A percentile compares a stretch with the other conserved stretches of the same genome.
Conservation (phyloP, 192 early-diverging fungal genomes). For the Coemansia javaensis region DNA sequence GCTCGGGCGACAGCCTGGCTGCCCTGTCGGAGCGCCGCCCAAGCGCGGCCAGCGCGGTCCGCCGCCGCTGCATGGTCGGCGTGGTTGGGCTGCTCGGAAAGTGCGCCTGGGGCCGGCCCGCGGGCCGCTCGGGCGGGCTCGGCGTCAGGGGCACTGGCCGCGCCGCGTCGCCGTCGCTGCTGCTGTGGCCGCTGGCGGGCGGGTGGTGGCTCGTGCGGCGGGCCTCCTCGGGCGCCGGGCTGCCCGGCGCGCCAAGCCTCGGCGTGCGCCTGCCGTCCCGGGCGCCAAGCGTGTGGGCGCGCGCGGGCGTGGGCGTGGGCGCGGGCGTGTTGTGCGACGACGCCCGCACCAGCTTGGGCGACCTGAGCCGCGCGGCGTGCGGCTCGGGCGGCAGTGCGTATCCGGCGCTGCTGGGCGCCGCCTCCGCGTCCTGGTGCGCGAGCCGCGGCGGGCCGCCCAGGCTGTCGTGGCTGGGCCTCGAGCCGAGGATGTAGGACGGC, state of each 20-base stretch:
- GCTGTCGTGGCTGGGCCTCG: slow-evolving; percentile 11
- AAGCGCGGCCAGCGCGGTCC: slow-evolving; percentile 33
- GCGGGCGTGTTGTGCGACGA: too few relatives aligned
- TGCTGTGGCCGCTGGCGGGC: slow-evolving; percentile 3
- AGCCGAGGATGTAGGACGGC: slow-evolving; percentile 28
- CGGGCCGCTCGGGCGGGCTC: slow-evolving; percentile 23
- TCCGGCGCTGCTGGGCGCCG: slow-evolving; percentile 1
- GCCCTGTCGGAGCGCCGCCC: slow-evolving; percentile 18
- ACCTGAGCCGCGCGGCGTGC: slow-evolving; percentile 1
- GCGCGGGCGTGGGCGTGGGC: not conserved
- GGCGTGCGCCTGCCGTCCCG: too few relatives aligned
- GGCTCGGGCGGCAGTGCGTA: slow-evolving; percentile 2
- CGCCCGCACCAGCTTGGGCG: slow-evolving; percentile 25
- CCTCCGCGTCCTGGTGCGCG: slow-evolving; percentile 5
- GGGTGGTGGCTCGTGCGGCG: slow-evolving; percentile 32
- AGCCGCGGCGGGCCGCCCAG: not conserved
- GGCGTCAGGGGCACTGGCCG: slow-evolving; percentile 21
- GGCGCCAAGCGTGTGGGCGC: not conserved
- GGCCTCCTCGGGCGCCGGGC: not conserved
- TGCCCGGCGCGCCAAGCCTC: too few relatives aligned
- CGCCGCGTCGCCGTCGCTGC: not conserved
- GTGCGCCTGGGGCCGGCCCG: slow-evolving; percentile 13
- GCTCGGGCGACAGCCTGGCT: slow-evolving; percentile 13
- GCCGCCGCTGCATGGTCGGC: slow-evolving; percentile 33
- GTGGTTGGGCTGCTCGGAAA: slow-evolving; percentile 7